Evolutionary conservation across 2,329 filamentous ascomycete genomes (phyloP).

Genomic region (Scytalidium lignicola): DNA sequence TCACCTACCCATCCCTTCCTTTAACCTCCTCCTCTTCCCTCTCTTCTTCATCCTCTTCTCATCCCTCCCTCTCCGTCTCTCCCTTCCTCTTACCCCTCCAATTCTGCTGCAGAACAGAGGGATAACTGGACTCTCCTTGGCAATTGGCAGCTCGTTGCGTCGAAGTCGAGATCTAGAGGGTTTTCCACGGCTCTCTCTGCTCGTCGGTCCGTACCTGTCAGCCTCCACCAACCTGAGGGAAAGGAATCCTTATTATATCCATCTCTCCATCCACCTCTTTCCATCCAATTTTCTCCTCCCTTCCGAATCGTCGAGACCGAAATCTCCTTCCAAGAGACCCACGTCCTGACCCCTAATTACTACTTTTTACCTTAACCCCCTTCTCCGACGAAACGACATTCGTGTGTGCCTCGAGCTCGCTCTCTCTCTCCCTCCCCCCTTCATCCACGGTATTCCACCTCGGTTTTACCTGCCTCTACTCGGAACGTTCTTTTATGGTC

Average conservation of each 20-base stretch:
- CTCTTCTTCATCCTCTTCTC: conserved; percentile 11
- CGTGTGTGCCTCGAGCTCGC: not conserved
- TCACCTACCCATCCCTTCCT: conserved; percentile 8
- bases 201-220: conserved; percentile 24
- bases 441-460: conserved; percentile 5
- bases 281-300: conserved; percentile 2
- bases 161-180: conserved; percentile 8
- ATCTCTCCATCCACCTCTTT: not conserved
- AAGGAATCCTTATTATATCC: conserved; percentile 1
- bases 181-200: conserved; percentile 13
- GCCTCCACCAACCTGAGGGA: conserved; percentile 1
- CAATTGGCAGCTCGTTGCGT: conserved; percentile 20
- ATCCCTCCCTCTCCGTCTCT: conserved; percentile 5
- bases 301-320: conserved; percentile 2
- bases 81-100: conserved; percentile 7
- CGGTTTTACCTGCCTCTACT: conserved; percentile 7
- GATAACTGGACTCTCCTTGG: conserved; percentile 11
- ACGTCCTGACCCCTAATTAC: not conserved
- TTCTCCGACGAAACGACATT: conserved; percentile 6
- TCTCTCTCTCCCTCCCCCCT: conserved; percentile 1
- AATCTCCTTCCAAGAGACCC: not conserved
- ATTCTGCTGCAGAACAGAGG: conserved; percentile 11
- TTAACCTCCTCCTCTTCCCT: conserved; percentile 10
- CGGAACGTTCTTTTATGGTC: not conserved
- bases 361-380: not conserved